These are phyloP conservation scores for Xylaria sp. DNA, from an alignment of 2,329 filamentous ascomycete genomes.

Conservation along the genomic window DNA sequence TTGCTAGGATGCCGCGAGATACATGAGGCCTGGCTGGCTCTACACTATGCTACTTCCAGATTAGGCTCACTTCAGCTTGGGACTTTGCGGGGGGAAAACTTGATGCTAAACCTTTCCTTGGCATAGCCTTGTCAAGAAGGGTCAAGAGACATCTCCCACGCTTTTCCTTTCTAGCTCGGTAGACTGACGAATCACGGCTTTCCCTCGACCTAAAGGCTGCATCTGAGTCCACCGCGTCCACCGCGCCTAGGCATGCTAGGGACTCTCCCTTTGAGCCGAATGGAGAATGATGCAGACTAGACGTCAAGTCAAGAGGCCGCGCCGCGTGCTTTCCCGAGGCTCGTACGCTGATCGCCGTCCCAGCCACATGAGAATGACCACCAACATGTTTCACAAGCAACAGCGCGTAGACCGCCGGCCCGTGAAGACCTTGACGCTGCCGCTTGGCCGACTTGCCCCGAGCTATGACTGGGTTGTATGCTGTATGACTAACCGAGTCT, in stretches of 20 bases:
- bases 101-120: background rate
- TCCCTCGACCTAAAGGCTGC: conserved; percentile 20
- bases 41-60: background rate
- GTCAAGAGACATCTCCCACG: background rate
- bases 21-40: conserved; percentile 14
- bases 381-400: conserved; percentile 6
- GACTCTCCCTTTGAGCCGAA: conserved; percentile 48
- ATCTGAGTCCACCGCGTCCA: conserved; percentile 15
- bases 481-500: conserved; percentile 20
- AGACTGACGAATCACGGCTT: conserved; percentile 55
- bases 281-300: conserved; percentile 26
- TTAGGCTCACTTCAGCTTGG: conserved; percentile 7
- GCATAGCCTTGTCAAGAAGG: conserved; percentile 13
- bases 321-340: conserved; percentile 24
- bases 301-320: conserved; percentile 31
- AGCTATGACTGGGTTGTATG: conserved; percentile 24
- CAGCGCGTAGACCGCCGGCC: conserved; percentile 15
- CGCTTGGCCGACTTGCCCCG: conserved; percentile 45
- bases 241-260: conserved; percentile 28
- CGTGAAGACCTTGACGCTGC: conserved; percentile 32
- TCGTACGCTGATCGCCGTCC: background rate
- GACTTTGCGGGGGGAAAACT: conserved; percentile 12
- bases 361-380: background rate
- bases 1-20: background rate
- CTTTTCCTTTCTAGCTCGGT: conserved; percentile 43